Base-by-base conservation (phyloP, 768 basidiomycete species). In the Melanogaster broomeanus region DNA sequence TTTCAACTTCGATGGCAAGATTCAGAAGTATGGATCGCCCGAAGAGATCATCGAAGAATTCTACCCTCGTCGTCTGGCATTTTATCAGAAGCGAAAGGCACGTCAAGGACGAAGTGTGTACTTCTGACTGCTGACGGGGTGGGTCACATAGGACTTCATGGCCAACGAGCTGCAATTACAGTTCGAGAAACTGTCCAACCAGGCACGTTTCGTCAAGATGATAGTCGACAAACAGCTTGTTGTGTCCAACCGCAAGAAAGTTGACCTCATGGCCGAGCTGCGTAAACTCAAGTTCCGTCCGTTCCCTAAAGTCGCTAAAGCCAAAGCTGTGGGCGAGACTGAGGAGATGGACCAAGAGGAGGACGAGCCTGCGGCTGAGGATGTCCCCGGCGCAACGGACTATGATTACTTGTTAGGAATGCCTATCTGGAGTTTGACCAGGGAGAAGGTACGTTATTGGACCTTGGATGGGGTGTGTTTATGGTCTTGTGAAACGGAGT, bases 161-260 rank as follows among this genome's bases (percentile, higher is more conserved):
- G 89, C 93, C 10, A 82, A 82, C 55, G 89, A 95, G 61, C 76
- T 99, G 27, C 88, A 93, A 61, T 73, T 71, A 38, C 82, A 84
- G 35, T 85, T 90, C 53, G 94, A 98, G 63, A 89, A 83, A 57
- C 75, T 98, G 16, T 85, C 84, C 49, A 98, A 98, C 67, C 97
- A 99, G 66, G 96, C 93, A 12, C 88, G 95, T 19, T 99, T 99
- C 71, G 85, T 99, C 44, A 82, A 93, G 68, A 95, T 98, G 94
- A 96, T 98, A 59, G 79, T 98, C 49, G 83, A 87, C 60, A 90
- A 83, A 66, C 75, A 93, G 63, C 80, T 98, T 18, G 70, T 80
- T 25, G 85, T 99, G 22, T 83, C 88, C 12, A 93, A 89, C 60
- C 88, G 96, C 66, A 94, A 91, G 73, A 95, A 93, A 68, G 81